Base-by-base conservation (phyloP, 495 filamentous ascomycete species). In the Podospora pseudopauciseta region DNA sequence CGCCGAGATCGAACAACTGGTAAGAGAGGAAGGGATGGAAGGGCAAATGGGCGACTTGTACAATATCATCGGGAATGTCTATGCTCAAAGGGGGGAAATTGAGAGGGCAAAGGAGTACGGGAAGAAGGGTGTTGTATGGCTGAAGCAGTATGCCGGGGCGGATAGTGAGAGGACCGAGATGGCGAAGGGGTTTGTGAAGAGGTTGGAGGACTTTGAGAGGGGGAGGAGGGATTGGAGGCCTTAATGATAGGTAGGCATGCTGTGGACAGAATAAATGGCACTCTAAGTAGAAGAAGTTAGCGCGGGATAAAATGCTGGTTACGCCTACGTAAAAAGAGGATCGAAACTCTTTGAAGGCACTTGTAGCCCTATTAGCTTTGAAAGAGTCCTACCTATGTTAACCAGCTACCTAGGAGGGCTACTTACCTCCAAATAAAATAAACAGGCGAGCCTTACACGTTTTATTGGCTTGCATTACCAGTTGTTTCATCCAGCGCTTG, bases 41-140 rank as follows among this genome's bases (percentile, higher is more conserved):
- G 74, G 73, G 16, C 74, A 76, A 57, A 68, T 76, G 15, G 75
- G 75, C 0, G 75, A 77, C 49, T 71, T 77, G 30, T 68, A 73
- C 32, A 67, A 60, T 15, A 71, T 76, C 9, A 65, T 74, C 1
- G 71, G 73, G 1, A 70, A 74, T 1, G 56, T 70, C 15, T 76
- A 71, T 61, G 55, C 70, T 7, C 44, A 28, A 1, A 70, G 71
- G 55, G 68, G 70, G 2, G 71, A 75, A 16, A 3, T 67, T 0
- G 7, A 49, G 4, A 13, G 63, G 54, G 75, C 74, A 16, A 70
- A 53, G 63, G 67, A 66, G 49, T 67, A 73, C 19, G 75, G 60
- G 1, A 62, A 64, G 61, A 13, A 67, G 11, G 74, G 73, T 3
- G 27, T 74, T 39, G 23, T 58, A 15, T 62, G 71, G 61, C 18